phyloP scores from a whole-genome alignment of 2,329 filamentous ascomycete genomes.

The Fusarium goolgardi region DNA sequence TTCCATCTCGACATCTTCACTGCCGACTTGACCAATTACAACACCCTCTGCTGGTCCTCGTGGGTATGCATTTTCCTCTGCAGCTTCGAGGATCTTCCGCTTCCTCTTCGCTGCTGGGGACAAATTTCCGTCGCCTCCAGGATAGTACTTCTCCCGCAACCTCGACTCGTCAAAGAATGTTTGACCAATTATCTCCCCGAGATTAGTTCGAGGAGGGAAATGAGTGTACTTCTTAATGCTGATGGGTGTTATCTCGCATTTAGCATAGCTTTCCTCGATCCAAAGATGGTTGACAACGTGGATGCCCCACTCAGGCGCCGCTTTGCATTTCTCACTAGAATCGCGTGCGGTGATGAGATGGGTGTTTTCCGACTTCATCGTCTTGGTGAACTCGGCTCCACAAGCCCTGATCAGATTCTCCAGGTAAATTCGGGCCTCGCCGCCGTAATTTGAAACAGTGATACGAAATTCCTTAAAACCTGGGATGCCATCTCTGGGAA shows the following conservation, averaged over 20 bases:
- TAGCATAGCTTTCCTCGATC: conserved; percentile 97
- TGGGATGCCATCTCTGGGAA: conserved; percentile 79
- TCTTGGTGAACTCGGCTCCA: conserved; percentile 92
- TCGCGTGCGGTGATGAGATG: conserved; percentile 93
- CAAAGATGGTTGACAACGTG: conserved; percentile 93
- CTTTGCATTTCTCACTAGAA: conserved; percentile 91
- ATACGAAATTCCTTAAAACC: conserved; percentile 83
- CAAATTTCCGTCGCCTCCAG: conserved; percentile 66
- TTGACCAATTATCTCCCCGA: conserved; percentile 92
- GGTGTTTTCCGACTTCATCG: conserved; percentile 94
- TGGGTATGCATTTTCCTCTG: conserved; percentile 62
- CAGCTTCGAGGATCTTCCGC: conserved; percentile 62
- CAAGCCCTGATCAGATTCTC: conserved; percentile 89
- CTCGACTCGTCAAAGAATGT: conserved; percentile 77
- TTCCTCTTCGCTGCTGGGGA: conserved; percentile 60
- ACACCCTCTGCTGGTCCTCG: conserved; percentile 62
- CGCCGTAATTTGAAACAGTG: conserved; percentile 95
- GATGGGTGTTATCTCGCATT: conserved; percentile 79
- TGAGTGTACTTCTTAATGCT: conserved; percentile 82
- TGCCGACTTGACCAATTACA: conserved; percentile 55
- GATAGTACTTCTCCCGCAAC: conserved; percentile 75
- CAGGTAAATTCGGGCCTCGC: conserved; percentile 91
- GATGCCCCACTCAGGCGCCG: conserved; percentile 92
- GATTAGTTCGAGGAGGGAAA: conserved; percentile 89
- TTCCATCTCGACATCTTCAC: conserved; percentile 55